These are phyloP conservation scores for Ogataea paraovalis DNA, from an alignment of 805 yeast species.

Conservation along the genomic window DNA sequence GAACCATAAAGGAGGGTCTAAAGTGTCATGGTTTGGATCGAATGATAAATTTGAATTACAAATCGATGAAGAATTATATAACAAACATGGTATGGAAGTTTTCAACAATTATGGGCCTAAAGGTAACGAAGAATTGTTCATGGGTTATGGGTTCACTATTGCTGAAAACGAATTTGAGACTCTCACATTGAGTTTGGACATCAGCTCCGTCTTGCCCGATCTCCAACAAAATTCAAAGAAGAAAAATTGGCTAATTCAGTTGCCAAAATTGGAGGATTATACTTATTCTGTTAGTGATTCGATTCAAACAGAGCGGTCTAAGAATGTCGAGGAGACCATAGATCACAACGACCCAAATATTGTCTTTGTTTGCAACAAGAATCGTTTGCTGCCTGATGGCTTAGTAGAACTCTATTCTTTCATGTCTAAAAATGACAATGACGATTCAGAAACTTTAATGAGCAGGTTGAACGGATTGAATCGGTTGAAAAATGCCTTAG, in stretches of 20 bases:
- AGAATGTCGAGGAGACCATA: neutral
- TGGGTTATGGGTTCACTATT: conserved; percentile 78
- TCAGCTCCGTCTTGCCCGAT: conserved; percentile 27
- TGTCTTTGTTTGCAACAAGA: conserved; percentile 25
- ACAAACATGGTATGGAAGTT: conserved; percentile 37
- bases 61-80: conserved; percentile 1
- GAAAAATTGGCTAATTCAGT: conserved; percentile 18
- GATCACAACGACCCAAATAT: conserved; percentile 3
- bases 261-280: conserved; percentile 28
- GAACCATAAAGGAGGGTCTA: conserved; percentile 61
- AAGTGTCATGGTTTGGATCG: conserved; percentile 58
- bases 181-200: conserved; percentile 56
- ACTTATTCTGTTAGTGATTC: conserved; percentile 22
- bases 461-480: conserved; percentile 59
- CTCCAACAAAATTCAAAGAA: conserved; percentile 2
- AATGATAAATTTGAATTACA: conserved; percentile 12
- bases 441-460: conserved; percentile 42
- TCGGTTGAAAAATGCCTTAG: conserved; percentile 50
- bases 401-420: conserved; percentile 51
- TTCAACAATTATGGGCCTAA: conserved; percentile 86
- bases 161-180: conserved; percentile 54
- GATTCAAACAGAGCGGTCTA: neutral
- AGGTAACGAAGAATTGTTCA: conserved; percentile 75
- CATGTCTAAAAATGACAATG: conserved; percentile 46
- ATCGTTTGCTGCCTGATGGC: conserved; percentile 38